Conservation (phyloP, 106 monocot genomes). For the Triglochin maritima region DNA sequence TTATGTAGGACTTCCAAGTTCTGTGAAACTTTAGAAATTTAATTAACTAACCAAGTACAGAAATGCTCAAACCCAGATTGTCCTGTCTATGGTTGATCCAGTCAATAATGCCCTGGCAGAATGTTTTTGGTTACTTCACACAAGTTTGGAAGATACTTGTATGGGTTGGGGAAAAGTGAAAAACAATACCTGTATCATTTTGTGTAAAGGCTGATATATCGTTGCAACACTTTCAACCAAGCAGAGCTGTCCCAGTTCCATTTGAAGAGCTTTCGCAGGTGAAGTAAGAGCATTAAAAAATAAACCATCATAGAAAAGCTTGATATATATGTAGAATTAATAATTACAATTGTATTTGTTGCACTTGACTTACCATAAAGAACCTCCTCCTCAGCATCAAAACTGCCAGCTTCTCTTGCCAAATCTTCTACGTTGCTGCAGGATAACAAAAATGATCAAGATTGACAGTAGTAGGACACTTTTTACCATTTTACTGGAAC, state of each 20-base stretch:
- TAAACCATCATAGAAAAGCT: no score
- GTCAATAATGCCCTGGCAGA: constrained; percentile 64
- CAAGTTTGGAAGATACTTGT: neutral
- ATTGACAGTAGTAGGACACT: no score
- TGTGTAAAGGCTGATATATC: constrained; percentile 77
- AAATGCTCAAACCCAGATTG: constrained; percentile 70
- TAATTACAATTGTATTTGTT: neutral
- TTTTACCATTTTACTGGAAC: no score
- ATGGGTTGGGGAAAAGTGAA: neutral
- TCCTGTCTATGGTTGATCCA: constrained; percentile 63
- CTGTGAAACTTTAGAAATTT: neutral
- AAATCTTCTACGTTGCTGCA: constrained; percentile 92
- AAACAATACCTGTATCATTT: constrained; percentile 73
- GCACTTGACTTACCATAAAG: constrained; percentile 45
- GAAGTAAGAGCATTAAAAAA: neutral
- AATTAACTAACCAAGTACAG: constrained; percentile 62
- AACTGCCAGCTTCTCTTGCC: constrained; percentile 84
- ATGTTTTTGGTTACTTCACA: neutral
- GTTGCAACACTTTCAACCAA: constrained; percentile 28
- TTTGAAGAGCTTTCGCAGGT: constrained; percentile 41
- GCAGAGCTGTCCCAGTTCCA: constrained; percentile 61
- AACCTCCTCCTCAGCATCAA: constrained; percentile 81
- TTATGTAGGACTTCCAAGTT: neutral
- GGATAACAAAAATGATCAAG: neutral
- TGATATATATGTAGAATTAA: no score